These are phyloP conservation scores for Neurospora sp. DNA, from an alignment of 495 filamentous ascomycete species.

Conservation along the genomic window DNA sequence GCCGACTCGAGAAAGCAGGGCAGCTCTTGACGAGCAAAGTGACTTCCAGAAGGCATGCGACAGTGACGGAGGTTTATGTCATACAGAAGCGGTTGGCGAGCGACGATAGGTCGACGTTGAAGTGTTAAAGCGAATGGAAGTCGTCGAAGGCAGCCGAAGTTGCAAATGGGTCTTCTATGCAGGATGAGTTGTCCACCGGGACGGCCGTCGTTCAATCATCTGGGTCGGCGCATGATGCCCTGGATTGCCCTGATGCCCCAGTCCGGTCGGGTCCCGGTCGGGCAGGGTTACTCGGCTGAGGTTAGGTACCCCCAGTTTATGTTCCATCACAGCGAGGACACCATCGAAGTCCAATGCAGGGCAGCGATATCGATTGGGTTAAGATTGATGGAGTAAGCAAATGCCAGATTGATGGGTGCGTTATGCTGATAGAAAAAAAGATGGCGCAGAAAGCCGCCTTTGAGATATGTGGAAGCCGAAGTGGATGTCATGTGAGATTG, in stretches of 20 bases:
- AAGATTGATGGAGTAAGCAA: neutral
- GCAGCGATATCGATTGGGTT: neutral
- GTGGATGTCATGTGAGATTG: neutral
- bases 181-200: slow-evolving; percentile 39
- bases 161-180: slow-evolving; percentile 14
- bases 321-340: neutral
- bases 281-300: neutral
- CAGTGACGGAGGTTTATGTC: slow-evolving; percentile 11
- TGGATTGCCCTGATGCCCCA: neutral
- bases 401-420: neutral
- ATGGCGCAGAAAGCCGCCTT: neutral
- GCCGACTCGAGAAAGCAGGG: slow-evolving; percentile 1
- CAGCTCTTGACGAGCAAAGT: slow-evolving; percentile 2
- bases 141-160: slow-evolving; percentile 18
- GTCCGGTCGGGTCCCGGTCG: neutral
- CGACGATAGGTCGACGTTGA: neutral
- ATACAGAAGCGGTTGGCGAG: slow-evolving; percentile 12
- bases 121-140: slow-evolving; percentile 23
- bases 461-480: neutral
- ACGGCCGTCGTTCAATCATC: slow-evolving; percentile 15
- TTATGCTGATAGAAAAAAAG: neutral
- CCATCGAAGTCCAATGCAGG: neutral
- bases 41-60: neutral
- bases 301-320: neutral
- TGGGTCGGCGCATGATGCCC: neutral